Conservation (phyloP, 495 filamentous ascomycete genomes). For the Xylaria flabelliformis region DNA sequence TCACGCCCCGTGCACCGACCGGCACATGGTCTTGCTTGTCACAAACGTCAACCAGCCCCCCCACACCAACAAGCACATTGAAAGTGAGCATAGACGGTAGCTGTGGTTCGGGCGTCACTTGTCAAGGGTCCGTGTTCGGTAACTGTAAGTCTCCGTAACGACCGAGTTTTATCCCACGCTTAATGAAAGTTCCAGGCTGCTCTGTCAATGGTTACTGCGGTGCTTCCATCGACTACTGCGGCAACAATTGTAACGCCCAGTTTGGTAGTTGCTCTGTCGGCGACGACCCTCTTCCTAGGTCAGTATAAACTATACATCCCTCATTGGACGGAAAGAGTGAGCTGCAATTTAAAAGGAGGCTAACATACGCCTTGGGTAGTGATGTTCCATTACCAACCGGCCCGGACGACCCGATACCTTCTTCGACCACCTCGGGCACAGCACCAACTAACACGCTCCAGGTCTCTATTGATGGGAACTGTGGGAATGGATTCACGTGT, state of each 20-base stretch:
- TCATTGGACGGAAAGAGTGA: not conserved
- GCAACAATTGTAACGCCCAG: slow-evolving; percentile 54
- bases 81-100: slow-evolving; percentile 56
- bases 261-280: slow-evolving; percentile 54
- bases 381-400: slow-evolving; percentile 25
- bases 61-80: slow-evolving; percentile 38
- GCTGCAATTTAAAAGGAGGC: not conserved
- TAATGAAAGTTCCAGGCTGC: slow-evolving; percentile 42
- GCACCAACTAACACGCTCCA: slow-evolving; percentile 35
- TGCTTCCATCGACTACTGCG: slow-evolving; percentile 57
- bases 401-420: not conserved
- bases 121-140: slow-evolving; percentile 52
- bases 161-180: slow-evolving; percentile 22
- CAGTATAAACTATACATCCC: not conserved
- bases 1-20: slow-evolving; percentile 34
- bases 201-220: slow-evolving; percentile 55
- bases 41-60: slow-evolving; percentile 24
- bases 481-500: slow-evolving; percentile 53
- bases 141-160: slow-evolving; percentile 39
- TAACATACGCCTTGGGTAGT: slow-evolving; percentile 4
- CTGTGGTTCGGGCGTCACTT: slow-evolving; percentile 60
- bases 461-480: slow-evolving; percentile 45
- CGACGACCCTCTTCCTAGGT: slow-evolving; percentile 27
- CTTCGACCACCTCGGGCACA: slow-evolving; percentile 26
- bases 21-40: slow-evolving; percentile 36